Conservation (phyloP, 2,329 filamentous ascomycete genomes). For the Pseudocercospora ulei region DNA sequence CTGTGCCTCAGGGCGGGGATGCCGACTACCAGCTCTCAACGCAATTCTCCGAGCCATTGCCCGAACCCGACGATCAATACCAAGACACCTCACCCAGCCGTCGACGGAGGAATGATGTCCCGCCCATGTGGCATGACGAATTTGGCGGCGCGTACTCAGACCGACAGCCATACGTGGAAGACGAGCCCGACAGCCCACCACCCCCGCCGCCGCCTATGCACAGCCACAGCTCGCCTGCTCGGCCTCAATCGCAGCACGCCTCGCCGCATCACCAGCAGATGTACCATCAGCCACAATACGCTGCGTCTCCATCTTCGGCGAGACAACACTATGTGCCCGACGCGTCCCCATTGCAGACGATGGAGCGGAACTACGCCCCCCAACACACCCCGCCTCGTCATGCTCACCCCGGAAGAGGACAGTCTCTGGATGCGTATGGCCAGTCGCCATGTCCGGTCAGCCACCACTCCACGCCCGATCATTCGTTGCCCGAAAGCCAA, state of each 20-base stretch:
- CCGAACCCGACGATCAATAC: constrained; percentile 31
- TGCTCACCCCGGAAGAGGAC: constrained; percentile 22
- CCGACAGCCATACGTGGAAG: constrained; percentile 21
- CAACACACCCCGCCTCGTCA: constrained; percentile 24
- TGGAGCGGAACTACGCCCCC: constrained; percentile 27
- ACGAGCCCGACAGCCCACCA: constrained; percentile 21
- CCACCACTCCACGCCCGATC: constrained; percentile 27
- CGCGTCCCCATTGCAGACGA: constrained; percentile 29
- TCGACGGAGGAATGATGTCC: constrained; percentile 25
- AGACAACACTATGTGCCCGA: constrained; percentile 26
- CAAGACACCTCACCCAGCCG: constrained; percentile 20
- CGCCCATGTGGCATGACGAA: constrained; percentile 28
- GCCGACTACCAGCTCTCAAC: constrained; percentile 28
- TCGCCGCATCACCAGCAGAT: constrained; percentile 14
- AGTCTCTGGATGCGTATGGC: constrained; percentile 29
- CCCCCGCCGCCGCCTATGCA: constrained; percentile 35
- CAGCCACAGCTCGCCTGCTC: constrained; percentile 31
- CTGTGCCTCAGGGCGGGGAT: constrained; percentile 39
- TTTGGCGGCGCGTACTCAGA: constrained; percentile 24
- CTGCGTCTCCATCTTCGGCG: constrained; percentile 21
- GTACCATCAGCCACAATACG: constrained; percentile 23
- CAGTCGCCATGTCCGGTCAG: constrained; percentile 28
- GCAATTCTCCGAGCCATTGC: constrained; percentile 31
- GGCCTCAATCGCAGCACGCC: constrained; percentile 22
- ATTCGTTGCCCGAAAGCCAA: constrained; percentile 21